Base-by-base conservation (phyloP, 257 asterid genomes). In the Lycium ferocissimum region DNA sequence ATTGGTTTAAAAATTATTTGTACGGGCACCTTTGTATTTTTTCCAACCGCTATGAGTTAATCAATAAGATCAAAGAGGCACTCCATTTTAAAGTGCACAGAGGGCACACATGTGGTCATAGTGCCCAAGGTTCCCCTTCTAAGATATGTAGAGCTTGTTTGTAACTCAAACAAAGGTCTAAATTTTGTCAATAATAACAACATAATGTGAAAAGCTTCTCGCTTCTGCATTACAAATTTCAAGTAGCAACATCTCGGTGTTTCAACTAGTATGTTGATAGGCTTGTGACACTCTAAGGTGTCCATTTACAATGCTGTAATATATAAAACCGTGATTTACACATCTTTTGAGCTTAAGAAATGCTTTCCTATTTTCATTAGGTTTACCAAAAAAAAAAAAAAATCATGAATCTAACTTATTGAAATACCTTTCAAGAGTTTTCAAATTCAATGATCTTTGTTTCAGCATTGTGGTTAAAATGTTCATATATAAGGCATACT, bases 401-500 rank as follows among this genome's bases (percentile, higher is more conserved):
- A 22, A n/a, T 62, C 38, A 51, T 51, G 62, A 26, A 26, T 51
- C 63, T 13, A 51, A 76, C 59, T 73, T 20, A 2, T 13, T 49
- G 62, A 11, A 76, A 13, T 22, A 20, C 45, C 81, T 76, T 76
- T 51, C 40, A 76, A 51, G 62, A 76, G 81, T 49, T 51, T 47
- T 49, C 22, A 22, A 6, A 22, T 76, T 62, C 70, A 62, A 76
- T 49, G 63, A 51, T 51, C 14, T 22, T 11, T 49, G 59, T 73
- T 45, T 45, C 80, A 47, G 59, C 59, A 20, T 47, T 73, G 62
- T 22, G 81, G 22, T 75, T 13, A 49, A 49, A 20, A 75, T 20
- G 45, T 47, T 5, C 61, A 4, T 49, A 76, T 3, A 22, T 1
- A n/a, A 9, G 20, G 20, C 63, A 26, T 53, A 76, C 26, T 76